These are phyloP conservation scores for Letharia lupina DNA, from an alignment of 495 filamentous ascomycete species.

Conservation along the genomic window DNA sequence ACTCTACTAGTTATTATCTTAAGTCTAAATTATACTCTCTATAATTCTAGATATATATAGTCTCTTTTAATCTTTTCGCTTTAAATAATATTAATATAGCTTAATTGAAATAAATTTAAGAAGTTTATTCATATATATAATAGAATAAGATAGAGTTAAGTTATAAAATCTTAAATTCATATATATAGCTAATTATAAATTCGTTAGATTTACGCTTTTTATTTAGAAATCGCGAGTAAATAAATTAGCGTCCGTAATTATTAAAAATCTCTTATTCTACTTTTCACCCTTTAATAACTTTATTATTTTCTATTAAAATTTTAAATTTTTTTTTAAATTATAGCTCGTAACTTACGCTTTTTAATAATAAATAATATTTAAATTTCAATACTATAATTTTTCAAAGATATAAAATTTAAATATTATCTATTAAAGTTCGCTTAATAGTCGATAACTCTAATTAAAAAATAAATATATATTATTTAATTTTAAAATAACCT, in stretches of 20 bases:
- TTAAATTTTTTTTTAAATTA: not conserved
- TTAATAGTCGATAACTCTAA: too few relatives aligned
- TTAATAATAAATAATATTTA: conserved; percentile 1
- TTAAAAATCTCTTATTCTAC: not conserved
- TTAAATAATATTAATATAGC: too few relatives aligned
- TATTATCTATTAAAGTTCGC: not conserved
- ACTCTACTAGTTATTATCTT: not conserved
- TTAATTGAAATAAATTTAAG: too few relatives aligned
- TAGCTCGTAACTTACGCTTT: not conserved
- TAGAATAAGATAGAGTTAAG: not conserved
- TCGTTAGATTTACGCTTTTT: too few relatives aligned
- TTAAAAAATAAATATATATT: not conserved
- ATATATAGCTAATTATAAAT: not conserved
- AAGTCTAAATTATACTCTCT: not conserved
- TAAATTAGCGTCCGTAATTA: not conserved
- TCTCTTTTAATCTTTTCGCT: too few relatives aligned
- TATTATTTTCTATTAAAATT: not conserved
- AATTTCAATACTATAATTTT: not conserved
- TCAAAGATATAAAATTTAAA: not conserved
- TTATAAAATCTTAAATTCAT: not conserved
- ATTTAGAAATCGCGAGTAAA: too few relatives aligned
- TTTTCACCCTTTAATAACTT: not conserved
- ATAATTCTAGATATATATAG: not conserved
- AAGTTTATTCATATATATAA: too few relatives aligned
- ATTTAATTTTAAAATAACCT: not conserved